Conservation (phyloP, 202 grass and related monocot species). For the Panicum hallii region DNA sequence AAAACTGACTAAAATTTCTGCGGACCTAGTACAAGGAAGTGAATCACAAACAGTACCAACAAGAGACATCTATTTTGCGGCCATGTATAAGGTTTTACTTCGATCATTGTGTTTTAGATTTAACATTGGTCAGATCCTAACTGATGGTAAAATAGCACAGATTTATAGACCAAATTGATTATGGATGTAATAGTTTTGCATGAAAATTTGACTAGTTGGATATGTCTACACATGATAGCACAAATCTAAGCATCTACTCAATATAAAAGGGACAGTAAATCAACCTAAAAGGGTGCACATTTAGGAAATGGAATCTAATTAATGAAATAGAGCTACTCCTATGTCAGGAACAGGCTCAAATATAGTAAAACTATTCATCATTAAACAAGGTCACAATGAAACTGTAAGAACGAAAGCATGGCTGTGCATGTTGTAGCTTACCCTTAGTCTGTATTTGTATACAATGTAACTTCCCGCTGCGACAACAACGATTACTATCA, state of each 20-base stretch:
- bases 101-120: neutral
- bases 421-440: slow-evolving; percentile 53
- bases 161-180: neutral
- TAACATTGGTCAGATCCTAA: neutral
- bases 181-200: neutral
- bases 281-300: slow-evolving; percentile 1
- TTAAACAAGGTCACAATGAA: slow-evolving; percentile 8
- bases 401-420: slow-evolving; percentile 24
- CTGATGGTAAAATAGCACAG: neutral
- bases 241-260: neutral
- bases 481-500: slow-evolving; percentile 58
- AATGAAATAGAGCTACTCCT: neutral
- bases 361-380: slow-evolving; percentile 25
- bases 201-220: slow-evolving; percentile 9
- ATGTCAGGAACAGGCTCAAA: neutral
- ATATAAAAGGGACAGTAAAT: neutral
- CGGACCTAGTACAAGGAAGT: neutral
- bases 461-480: slow-evolving; percentile 69
- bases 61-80: neutral
- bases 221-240: slow-evolving; percentile 7
- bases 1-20: neutral
- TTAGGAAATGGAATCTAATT: neutral
- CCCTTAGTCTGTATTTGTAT: slow-evolving; percentile 96
- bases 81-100: neutral
- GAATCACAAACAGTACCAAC: slow-evolving; percentile 18